phyloP scores from a whole-genome alignment of 164 flowering plant species.

The Vitis riparia region DNA sequence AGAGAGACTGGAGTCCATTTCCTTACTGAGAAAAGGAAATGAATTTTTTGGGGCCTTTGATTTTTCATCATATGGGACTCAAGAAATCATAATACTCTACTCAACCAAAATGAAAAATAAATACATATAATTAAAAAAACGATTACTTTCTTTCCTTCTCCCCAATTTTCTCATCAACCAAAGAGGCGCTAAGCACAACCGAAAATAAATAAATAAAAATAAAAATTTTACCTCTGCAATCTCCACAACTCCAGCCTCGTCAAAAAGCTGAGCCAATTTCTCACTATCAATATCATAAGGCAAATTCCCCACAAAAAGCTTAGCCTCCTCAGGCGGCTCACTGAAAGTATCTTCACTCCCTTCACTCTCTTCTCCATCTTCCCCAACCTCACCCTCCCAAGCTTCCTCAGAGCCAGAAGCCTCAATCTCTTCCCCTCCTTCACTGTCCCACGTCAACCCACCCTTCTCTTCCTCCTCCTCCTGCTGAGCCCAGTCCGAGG shows the following conservation, averaged over 20 bases:
- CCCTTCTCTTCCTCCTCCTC: slow-evolving; percentile 19
- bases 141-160: no score
- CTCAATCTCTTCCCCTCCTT: slow-evolving; percentile 22
- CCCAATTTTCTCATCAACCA: background rate
- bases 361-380: slow-evolving; percentile 17
- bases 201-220: background rate
- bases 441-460: slow-evolving; percentile 16
- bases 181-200: background rate
- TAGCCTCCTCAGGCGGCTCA: slow-evolving; percentile 54
- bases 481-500: slow-evolving; percentile 47
- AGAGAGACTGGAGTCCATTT: no score
- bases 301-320: slow-evolving; percentile 56
- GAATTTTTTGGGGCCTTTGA: no score
- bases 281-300: slow-evolving; percentile 54
- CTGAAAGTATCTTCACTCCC: slow-evolving; percentile 18
- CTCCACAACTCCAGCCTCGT: slow-evolving; percentile 57
- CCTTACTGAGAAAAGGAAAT: no score
- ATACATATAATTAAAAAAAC: background rate
- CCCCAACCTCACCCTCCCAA: slow-evolving; percentile 13
- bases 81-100: no score
- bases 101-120: no score
- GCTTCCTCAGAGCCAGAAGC: slow-evolving; percentile 13
- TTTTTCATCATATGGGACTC: no score
- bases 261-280: slow-evolving; percentile 47
- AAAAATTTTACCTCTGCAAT: slow-evolving; percentile 45